phyloP scores from a whole-genome alignment of 1,284 basidiomycete species.

The Tilletia caries region DNA sequence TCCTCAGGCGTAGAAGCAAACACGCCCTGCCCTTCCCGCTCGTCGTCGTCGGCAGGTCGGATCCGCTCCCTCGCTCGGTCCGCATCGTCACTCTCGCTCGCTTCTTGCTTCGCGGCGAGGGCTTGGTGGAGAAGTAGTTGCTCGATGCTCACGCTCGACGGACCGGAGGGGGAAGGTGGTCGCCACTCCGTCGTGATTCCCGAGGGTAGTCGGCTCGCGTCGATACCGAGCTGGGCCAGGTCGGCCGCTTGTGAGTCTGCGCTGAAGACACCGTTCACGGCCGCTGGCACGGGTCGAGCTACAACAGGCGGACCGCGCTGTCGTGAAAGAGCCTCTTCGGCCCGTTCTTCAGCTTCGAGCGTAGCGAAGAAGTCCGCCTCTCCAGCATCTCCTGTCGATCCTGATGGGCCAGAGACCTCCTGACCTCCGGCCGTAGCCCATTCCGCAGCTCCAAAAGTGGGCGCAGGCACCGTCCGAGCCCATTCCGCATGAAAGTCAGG shows the following conservation, averaged over 20 bases:
- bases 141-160: neutral
- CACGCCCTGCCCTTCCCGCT: conserved; percentile 10
- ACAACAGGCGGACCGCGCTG: neutral
- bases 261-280: neutral
- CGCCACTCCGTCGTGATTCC: conserved; percentile 2
- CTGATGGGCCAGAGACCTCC: neutral
- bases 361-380: conserved; percentile 10
- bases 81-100: neutral
- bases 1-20: conserved; percentile 2
- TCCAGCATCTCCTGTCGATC: neutral
- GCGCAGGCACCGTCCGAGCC: neutral
- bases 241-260: neutral
- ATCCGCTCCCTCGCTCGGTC: conserved; percentile 3
- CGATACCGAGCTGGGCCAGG: neutral
- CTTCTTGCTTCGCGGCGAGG: conserved; percentile 7
- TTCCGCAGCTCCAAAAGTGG: neutral
- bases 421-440: neutral
- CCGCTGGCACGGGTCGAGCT: neutral
- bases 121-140: conserved; percentile 4
- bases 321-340: neutral
- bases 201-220: neutral
- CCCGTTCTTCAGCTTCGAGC: neutral
- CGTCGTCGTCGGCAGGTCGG: conserved; percentile 8
- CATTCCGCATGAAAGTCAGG: neutral
- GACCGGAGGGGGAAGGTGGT: neutral